Evolutionary conservation across 2,329 filamentous ascomycete species (phyloP).

Genomic region (Trichoderma pleuroti): DNA sequence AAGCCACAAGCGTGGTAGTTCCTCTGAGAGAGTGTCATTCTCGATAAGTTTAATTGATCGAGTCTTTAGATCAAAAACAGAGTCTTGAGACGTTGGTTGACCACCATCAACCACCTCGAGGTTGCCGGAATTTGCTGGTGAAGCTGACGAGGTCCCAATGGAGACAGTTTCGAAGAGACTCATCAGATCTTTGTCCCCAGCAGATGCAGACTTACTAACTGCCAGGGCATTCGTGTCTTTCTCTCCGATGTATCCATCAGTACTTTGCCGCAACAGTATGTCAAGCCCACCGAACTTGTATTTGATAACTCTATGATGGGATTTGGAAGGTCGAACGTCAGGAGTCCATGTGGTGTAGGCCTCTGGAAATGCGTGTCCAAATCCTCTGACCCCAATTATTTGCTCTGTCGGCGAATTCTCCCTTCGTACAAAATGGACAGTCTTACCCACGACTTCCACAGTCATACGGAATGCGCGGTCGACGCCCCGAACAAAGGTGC

Average conservation of each 20-base stretch:
- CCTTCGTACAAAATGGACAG: conserved; percentile 60
- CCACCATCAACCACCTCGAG: conserved; percentile 28
- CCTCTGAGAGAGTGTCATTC: conserved; percentile 31
- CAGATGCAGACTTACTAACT: background rate
- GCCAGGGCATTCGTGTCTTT: background rate
- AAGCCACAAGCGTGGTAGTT: conserved; percentile 43
- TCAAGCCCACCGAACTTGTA: conserved; percentile 50
- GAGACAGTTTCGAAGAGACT: background rate
- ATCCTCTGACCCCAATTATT: conserved; percentile 55
- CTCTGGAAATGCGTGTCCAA: conserved; percentile 64
- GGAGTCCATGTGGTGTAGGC: conserved; percentile 61
- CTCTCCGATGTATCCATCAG: conserved; percentile 27
- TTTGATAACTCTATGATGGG: conserved; percentile 59
- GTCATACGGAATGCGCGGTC: conserved; percentile 55
- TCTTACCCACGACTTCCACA: conserved; percentile 52
- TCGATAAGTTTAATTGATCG: conserved; percentile 30
- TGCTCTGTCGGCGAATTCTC: conserved; percentile 57
- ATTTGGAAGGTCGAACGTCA: conserved; percentile 50
- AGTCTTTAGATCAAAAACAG: conserved; percentile 45
- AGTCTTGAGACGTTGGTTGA: conserved; percentile 28
- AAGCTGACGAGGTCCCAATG: background rate
- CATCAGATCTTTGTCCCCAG: background rate
- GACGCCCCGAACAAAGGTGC: conserved; percentile 39
- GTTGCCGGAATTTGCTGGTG: background rate
- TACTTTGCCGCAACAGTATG: conserved; percentile 29